Conservation (phyloP, 1,284 basidiomycete genomes). For the Fereydounia khargensis region DNA sequence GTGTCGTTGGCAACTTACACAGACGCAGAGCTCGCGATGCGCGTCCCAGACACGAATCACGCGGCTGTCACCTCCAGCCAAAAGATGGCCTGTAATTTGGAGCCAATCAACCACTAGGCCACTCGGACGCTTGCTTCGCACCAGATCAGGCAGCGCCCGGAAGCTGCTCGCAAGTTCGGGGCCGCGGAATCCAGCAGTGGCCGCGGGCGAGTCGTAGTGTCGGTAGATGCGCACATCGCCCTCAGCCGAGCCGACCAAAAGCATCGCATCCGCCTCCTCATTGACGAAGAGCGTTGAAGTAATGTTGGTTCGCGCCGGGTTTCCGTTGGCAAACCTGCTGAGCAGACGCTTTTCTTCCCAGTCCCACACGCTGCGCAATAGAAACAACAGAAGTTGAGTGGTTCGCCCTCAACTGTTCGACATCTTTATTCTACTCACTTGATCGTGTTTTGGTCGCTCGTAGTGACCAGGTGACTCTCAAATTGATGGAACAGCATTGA, state of each 20-base stretch:
- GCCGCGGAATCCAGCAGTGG: constrained; percentile 52
- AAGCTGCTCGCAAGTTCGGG: constrained; percentile 87
- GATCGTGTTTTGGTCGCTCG: constrained; percentile 82
- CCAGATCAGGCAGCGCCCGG: constrained; percentile 78
- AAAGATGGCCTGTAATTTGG: constrained; percentile 77
- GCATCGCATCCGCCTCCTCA: constrained; percentile 87
- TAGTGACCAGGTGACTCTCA: constrained; percentile 81
- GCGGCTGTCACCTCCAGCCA: constrained; percentile 86
- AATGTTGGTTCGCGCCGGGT: constrained; percentile 75
- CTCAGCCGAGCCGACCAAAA: constrained; percentile 82
- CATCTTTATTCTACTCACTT: constrained; percentile 63
- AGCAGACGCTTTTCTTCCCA: constrained; percentile 80
- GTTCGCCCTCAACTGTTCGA: neutral
- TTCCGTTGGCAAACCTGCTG: constrained; percentile 84
- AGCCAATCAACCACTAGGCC: constrained; percentile 93
- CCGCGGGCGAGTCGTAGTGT: constrained; percentile 66
- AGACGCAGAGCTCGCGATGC: constrained; percentile 77
- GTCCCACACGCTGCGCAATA: constrained; percentile 75
- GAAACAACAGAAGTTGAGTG: constrained; percentile 1
- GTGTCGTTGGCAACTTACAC: no score
- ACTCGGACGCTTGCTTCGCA: constrained; percentile 69
- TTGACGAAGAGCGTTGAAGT: constrained; percentile 92
- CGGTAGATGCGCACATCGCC: constrained; percentile 87
- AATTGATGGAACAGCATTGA: constrained; percentile 83
- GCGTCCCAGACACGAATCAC: constrained; percentile 94